Percentiles rank a stretch among this genome's conserved stretches.
phyloP scores from a whole-genome alignment of 2,329 filamentous ascomycete species.

The Talaromyces sp. region DNA sequence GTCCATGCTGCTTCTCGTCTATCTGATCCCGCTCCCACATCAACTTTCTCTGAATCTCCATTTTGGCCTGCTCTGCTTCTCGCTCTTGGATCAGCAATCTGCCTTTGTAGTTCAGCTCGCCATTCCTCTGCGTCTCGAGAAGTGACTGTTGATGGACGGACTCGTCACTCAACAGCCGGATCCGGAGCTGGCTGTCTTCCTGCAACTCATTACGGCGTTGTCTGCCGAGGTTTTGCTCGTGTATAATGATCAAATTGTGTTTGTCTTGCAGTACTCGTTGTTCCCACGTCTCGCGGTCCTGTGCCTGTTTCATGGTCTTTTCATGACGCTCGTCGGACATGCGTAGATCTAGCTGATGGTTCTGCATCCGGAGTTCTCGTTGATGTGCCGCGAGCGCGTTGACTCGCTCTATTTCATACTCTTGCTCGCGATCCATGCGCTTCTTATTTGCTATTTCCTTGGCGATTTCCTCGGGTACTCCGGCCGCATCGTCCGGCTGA shows the following conservation, averaged over 20 bases:
- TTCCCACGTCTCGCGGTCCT: background rate
- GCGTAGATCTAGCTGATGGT: background rate
- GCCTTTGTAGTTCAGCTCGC: background rate
- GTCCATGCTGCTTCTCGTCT: constrained; percentile 1
- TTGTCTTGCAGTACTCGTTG: background rate
- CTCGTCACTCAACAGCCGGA: background rate
- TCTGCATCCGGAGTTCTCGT: background rate
- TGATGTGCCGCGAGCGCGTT: background rate
- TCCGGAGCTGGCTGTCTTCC: background rate
- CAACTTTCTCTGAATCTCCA: background rate
- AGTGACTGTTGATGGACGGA: background rate
- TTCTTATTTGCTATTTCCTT: background rate
- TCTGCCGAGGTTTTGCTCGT: background rate
- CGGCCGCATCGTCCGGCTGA: background rate
- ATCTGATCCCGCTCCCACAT: constrained; percentile 1
- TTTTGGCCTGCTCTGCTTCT: background rate
- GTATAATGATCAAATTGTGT: background rate
- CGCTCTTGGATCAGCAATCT: background rate
- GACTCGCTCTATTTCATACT: background rate
- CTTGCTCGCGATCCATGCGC: background rate
- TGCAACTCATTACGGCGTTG: background rate
- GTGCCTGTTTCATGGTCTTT: background rate
- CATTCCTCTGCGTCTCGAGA: background rate
- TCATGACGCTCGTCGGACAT: constrained; percentile 1
- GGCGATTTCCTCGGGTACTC: background rate